These are phyloP conservation scores for Populus hybrid DNA, from an alignment of 441 rosid species.

Conservation along the genomic window DNA sequence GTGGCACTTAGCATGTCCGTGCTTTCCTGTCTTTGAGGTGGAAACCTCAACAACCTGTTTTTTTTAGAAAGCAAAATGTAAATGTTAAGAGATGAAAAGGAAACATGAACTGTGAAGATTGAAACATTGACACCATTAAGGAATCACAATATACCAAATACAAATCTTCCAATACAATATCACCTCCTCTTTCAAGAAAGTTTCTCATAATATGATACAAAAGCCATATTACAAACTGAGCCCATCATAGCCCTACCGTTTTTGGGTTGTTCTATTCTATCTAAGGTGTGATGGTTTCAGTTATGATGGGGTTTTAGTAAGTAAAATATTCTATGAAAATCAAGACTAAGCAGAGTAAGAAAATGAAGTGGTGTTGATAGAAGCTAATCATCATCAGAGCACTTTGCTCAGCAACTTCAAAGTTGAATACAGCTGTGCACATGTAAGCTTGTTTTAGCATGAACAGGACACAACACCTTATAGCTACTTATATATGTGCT, in stretches of 20 bases:
- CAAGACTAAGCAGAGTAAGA: background rate
- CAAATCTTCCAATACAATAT: background rate
- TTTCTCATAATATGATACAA: background rate
- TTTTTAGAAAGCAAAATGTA: background rate
- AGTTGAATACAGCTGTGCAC: background rate
- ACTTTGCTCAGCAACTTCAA: background rate
- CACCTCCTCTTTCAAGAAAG: background rate
- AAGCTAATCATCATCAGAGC: background rate
- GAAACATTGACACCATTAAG: background rate
- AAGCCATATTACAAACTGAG: background rate
- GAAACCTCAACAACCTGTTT: conserved; percentile 89
- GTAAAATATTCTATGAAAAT: background rate
- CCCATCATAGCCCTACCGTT: background rate
- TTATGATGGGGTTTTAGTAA: background rate
- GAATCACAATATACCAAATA: background rate
- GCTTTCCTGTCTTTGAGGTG: conserved; percentile 92
- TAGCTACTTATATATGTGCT: background rate
- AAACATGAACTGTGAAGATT: background rate
- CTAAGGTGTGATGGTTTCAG: background rate
- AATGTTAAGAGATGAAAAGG: background rate
- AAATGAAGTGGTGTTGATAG: background rate
- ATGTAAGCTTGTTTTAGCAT: background rate
- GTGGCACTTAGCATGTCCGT: conserved; percentile 92
- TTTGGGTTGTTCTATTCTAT: background rate
- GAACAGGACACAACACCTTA: background rate